A percentile compares a stretch with the other conserved stretches of the same genome.
These are phyloP conservation scores for Pichia sp. DNA, from an alignment of 1,139 yeast genomes.

Conservation along the genomic window DNA sequence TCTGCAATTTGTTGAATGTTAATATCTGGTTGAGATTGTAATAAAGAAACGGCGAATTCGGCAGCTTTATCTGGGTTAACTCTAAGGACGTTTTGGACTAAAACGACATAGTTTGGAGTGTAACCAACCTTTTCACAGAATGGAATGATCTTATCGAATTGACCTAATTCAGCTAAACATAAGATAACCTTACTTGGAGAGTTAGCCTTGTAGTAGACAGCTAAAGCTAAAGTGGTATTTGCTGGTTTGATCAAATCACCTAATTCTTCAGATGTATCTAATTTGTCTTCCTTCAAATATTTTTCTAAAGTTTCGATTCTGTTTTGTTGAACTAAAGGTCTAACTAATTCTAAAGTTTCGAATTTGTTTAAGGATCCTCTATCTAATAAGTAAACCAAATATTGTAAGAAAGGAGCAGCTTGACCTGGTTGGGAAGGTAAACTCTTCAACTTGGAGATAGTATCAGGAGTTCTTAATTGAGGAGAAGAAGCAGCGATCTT, in stretches of 20 bases:
- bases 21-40: slow-evolving; percentile 60
- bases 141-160: slow-evolving; percentile 93
- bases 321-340: slow-evolving; percentile 95
- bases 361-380: slow-evolving; percentile 91
- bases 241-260: slow-evolving; percentile 94
- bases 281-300: slow-evolving; percentile 94
- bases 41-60: slow-evolving; percentile 89
- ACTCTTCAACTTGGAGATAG: slow-evolving; percentile 89
- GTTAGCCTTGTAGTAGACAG: slow-evolving; percentile 85
- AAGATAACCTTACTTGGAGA: slow-evolving; percentile 89
- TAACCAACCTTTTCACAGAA: slow-evolving; percentile 89
- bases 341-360: slow-evolving; percentile 93
- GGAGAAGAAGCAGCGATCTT: slow-evolving; percentile 97
- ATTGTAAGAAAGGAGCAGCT: slow-evolving; percentile 90
- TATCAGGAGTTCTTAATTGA: slow-evolving; percentile 90
- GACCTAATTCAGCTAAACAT: slow-evolving; percentile 92
- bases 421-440: slow-evolving; percentile 96
- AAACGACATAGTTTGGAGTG: slow-evolving; percentile 86
- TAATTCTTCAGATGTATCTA: slow-evolving; percentile 91
- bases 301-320: slow-evolving; percentile 93
- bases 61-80: slow-evolving; percentile 98
- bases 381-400: slow-evolving; percentile 88
- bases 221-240: slow-evolving; percentile 83
- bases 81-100: slow-evolving; percentile 88
- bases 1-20: slow-evolving; percentile 90